Evolutionary conservation across 495 filamentous ascomycete genomes (phyloP).

Genomic region (Recurvomyces mirabilis): DNA sequence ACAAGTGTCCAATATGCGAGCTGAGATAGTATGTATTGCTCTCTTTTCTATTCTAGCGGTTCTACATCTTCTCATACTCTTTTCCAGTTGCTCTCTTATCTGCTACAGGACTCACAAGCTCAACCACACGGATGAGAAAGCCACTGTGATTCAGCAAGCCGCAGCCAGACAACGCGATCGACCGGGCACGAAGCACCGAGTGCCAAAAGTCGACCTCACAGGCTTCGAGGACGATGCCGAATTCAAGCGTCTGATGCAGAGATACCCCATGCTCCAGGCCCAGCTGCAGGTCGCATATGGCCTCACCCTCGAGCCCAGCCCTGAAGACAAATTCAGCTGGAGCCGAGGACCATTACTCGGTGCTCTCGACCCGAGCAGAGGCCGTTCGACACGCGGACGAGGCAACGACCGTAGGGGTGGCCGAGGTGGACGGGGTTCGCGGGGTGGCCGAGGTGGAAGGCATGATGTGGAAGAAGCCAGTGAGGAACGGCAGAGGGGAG

Average conservation of each 20-base stretch:
- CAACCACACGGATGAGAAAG: constrained; percentile 8
- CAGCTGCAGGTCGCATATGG: constrained; percentile 24
- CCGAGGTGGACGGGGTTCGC: constrained; percentile 30
- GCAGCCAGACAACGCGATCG: constrained; percentile 7
- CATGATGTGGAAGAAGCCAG: background rate
- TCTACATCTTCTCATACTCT: background rate
- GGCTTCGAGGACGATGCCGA: constrained; percentile 22
- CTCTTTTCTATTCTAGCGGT: no score
- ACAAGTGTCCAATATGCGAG: constrained; percentile 32
- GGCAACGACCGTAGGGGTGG: constrained; percentile 40
- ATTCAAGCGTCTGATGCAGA: constrained; percentile 22
- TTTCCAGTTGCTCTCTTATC: constrained; percentile 21
- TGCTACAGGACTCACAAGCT: constrained; percentile 25
- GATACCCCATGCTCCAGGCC: constrained; percentile 23
- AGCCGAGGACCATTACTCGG: constrained; percentile 9
- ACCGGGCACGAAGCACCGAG: constrained; percentile 20
- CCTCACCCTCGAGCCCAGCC: constrained; percentile 26
- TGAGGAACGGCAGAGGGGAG: constrained; percentile 27
- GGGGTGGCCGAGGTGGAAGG: constrained; percentile 32
- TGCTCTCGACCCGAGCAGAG: background rate
- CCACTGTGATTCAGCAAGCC: background rate
- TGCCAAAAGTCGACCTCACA: constrained; percentile 25
- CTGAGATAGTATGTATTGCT: constrained; percentile 28
- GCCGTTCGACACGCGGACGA: background rate
- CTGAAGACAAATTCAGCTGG: constrained; percentile 17